Evolutionary conservation across 164 flowering plant species (phyloP).

Genomic region (Euptelea pleiosperma): DNA sequence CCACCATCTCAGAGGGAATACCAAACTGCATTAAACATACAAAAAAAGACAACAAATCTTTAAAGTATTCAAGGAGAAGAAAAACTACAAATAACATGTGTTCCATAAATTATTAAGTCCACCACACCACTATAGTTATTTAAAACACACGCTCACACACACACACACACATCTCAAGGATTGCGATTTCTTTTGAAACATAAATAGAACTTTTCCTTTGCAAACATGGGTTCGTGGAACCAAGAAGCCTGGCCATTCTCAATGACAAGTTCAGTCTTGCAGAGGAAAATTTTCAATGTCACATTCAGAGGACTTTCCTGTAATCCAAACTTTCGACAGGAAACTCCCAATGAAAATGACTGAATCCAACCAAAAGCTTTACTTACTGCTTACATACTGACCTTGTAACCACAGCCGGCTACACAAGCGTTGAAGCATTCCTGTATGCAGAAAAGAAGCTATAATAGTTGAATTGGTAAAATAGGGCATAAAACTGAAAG

Average conservation of each 20-base stretch:
- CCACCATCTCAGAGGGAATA: slow-evolving; percentile 39
- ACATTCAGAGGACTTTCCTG: not conserved
- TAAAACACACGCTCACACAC: not conserved
- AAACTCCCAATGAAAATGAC: not conserved
- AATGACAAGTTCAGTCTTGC: not conserved
- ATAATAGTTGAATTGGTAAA: not conserved
- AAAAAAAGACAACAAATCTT: not conserved
- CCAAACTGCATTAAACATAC: slow-evolving; percentile 47
- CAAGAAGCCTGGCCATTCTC: not conserved
- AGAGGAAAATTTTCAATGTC: not conserved
- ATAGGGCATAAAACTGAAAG: too few species aligned
- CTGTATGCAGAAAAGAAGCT: slow-evolving; percentile 32
- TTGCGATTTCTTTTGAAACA: not conserved
- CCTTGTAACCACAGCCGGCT: slow-evolving; percentile 89
- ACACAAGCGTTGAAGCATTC: slow-evolving; percentile 86
- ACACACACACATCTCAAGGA: too few species aligned
- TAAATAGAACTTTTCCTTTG: not conserved
- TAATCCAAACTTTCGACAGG: not conserved
- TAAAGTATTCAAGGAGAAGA: not conserved
- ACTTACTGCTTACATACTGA: slow-evolving; percentile 22
- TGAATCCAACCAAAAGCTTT: slow-evolving; percentile 3
- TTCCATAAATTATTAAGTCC: not conserved
- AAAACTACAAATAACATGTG: not conserved
- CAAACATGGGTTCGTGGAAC: not conserved
- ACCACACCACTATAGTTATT: not conserved